These are phyloP conservation scores for Calonectria henricotiae DNA, from an alignment of 2,329 filamentous ascomycete genomes.

Conservation along the genomic window DNA sequence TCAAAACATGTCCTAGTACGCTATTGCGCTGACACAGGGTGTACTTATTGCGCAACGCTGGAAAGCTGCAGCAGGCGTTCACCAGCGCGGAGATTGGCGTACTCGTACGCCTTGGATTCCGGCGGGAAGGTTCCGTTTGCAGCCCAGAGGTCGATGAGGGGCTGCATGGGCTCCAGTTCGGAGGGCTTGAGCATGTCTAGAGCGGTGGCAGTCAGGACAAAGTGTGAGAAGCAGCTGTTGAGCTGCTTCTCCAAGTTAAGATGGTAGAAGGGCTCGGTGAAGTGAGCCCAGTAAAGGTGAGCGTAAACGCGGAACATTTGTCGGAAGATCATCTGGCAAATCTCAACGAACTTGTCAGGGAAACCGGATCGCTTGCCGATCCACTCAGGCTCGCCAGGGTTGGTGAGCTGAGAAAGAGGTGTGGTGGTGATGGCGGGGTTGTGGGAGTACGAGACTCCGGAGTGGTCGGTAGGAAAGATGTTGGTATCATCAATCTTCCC, in stretches of 20 bases:
- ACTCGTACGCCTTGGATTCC: constrained; percentile 79
- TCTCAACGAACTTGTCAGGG: constrained; percentile 88
- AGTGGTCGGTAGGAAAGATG: constrained; percentile 91
- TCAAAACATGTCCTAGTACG: constrained; percentile 36
- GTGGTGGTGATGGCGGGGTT: constrained; percentile 74
- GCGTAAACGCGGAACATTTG: constrained; percentile 99
- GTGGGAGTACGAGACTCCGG: constrained; percentile 77
- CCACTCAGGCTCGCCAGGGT: constrained; percentile 79
- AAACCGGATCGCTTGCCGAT: constrained; percentile 95
- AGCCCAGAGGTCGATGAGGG: constrained; percentile 92
- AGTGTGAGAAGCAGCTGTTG: constrained; percentile 91
- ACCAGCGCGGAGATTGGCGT: constrained; percentile 75
- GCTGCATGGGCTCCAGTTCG: constrained; percentile 96
- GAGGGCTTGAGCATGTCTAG: constrained; percentile 89
- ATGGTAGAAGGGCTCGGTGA: constrained; percentile 86
- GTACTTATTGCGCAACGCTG: constrained; percentile 53
- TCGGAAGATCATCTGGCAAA: constrained; percentile 94
- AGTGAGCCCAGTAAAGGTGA: constrained; percentile 98
- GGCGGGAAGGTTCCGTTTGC: constrained; percentile 89
- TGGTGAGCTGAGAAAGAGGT: constrained; percentile 76
- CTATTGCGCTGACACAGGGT: constrained; percentile 29
- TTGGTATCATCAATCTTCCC: constrained; percentile 93
- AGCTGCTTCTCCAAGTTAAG: constrained; percentile 86
- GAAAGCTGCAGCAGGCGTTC: constrained; percentile 72
- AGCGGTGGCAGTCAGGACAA: constrained; percentile 84